These are phyloP conservation scores for Prunus fruticosa DNA, from an alignment of 306 rosid genomes.

Conservation along the genomic window DNA sequence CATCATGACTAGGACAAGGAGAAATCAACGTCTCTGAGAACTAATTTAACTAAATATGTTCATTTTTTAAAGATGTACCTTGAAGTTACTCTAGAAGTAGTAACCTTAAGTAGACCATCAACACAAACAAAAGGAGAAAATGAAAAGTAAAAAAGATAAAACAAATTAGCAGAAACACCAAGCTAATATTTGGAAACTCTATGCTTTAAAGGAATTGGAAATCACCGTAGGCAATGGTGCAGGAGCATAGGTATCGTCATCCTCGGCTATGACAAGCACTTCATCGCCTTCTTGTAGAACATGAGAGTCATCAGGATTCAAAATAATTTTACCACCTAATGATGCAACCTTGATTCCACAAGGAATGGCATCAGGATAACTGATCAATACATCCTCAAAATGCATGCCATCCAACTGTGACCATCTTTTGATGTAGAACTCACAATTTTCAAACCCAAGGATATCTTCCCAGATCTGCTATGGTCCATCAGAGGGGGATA, in stretches of 20 bases:
- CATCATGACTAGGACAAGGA: background rate
- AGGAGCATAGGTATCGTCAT: conserved; percentile 85
- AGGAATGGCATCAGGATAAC: conserved; percentile 89
- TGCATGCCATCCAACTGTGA: conserved; percentile 75
- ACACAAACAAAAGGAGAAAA: conserved; percentile 17
- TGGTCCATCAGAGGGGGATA: conserved; percentile 20
- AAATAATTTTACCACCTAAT: conserved; percentile 69
- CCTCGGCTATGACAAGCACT: conserved; percentile 88
- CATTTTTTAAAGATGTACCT: background rate
- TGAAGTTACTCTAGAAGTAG: background rate
- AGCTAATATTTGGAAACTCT: conserved; percentile 7
- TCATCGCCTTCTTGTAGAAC: conserved; percentile 85
- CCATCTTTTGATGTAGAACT: conserved; percentile 93
- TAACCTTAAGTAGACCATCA: background rate
- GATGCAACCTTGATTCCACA: conserved; percentile 89
- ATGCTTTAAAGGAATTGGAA: conserved; percentile 34
- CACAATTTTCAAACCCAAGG: conserved; percentile 93
- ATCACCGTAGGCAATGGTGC: conserved; percentile 76
- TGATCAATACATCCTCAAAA: conserved; percentile 70
- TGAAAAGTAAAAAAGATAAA: background rate
- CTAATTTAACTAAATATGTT: background rate
- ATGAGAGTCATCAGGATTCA: conserved; percentile 84
- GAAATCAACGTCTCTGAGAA: conserved; percentile 11
- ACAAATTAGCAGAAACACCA: conserved; percentile 17
- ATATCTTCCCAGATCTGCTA: conserved; percentile 95